Percentiles rank a stretch among this genome's conserved stretches.
phyloP scores from a whole-genome alignment of 768 basidiomycete genomes.

The Asterophora parasitica region DNA sequence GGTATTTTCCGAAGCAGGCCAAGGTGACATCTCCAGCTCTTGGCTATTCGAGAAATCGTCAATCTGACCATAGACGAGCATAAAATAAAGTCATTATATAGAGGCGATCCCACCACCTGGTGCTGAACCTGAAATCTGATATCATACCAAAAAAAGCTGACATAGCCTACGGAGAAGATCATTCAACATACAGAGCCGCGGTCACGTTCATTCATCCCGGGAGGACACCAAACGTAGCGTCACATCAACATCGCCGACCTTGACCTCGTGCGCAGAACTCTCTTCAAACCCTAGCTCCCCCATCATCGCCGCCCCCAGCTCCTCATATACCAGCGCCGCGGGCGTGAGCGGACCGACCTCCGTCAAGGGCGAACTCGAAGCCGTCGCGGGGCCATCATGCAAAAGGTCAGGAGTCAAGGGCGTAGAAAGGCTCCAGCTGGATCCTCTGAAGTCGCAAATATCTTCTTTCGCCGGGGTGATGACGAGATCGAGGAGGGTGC shows the following conservation, averaged over 20 bases:
- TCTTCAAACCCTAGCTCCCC: slow-evolving; percentile 5
- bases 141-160: too few relatives aligned
- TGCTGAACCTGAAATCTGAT: too few relatives aligned
- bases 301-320: not conserved
- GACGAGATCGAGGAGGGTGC: slow-evolving; percentile 5
- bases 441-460: slow-evolving; percentile 6
- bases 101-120: too few relatives aligned
- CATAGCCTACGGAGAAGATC: too few relatives aligned
- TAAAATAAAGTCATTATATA: too few relatives aligned
- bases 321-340: slow-evolving; percentile 1
- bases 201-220: not conserved
- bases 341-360: slow-evolving; percentile 8
- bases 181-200: too few relatives aligned
- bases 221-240: slow-evolving; percentile 16
- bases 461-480: slow-evolving; percentile 2
- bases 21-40: too few relatives aligned
- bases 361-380: slow-evolving; percentile 6
- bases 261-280: slow-evolving; percentile 1
- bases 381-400: not conserved
- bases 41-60: too few relatives aligned
- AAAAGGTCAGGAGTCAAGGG: slow-evolving; percentile 3
- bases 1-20: too few relatives aligned
- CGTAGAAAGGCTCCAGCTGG: slow-evolving; percentile 14
- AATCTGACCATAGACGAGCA: too few relatives aligned
- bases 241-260: slow-evolving; percentile 6